phyloP scores from a whole-genome alignment of 176 grass and related monocot genomes.

The Raddia distichophylla region DNA sequence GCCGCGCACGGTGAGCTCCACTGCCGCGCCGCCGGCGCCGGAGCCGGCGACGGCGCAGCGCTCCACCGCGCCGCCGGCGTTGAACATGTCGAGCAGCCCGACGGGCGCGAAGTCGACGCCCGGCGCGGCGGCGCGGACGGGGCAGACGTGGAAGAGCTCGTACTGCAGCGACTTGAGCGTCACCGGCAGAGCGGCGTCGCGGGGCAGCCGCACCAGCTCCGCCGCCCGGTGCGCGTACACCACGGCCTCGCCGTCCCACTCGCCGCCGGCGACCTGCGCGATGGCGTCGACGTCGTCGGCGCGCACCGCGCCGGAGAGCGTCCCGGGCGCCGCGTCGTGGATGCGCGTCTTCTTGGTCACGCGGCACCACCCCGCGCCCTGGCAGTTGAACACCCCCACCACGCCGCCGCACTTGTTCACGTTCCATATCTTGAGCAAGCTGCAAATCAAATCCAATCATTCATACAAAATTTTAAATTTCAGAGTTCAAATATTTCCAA shows the following conservation, averaged over 20 bases:
- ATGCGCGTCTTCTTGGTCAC: conserved; percentile 61
- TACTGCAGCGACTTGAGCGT: conserved; percentile 74
- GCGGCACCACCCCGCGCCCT: conserved; percentile 86
- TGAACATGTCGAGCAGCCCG: conserved; percentile 84
- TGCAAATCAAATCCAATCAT: conserved; percentile 17
- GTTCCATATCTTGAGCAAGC: conserved; percentile 93
- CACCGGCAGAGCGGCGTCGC: conserved; percentile 57
- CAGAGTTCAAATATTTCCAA: not conserved
- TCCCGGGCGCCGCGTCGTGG: conserved; percentile 64
- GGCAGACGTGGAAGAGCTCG: conserved; percentile 80
- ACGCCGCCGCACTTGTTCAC: conserved; percentile 67
- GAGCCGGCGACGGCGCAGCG: conserved; percentile 28
- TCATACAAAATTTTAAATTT: not conserved
- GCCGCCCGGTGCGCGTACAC: conserved; percentile 52
- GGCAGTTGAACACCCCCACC: conserved; percentile 89
- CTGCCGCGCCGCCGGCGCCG: not conserved
- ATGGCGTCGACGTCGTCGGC: conserved; percentile 60
- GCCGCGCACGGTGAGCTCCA: conserved; percentile 57
- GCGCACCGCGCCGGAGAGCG: conserved; percentile 54
- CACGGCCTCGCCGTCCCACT: conserved; percentile 52
- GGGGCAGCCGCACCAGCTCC: conserved; percentile 65
- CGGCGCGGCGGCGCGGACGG: conserved; percentile 42
- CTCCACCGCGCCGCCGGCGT: conserved; percentile 79
- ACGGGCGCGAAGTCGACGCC: conserved; percentile 54
- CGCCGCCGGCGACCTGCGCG: conserved; percentile 24